Evolutionary conservation across 495 filamentous ascomycete genomes (phyloP).

Genomic region (Acidiella bohemica): DNA sequence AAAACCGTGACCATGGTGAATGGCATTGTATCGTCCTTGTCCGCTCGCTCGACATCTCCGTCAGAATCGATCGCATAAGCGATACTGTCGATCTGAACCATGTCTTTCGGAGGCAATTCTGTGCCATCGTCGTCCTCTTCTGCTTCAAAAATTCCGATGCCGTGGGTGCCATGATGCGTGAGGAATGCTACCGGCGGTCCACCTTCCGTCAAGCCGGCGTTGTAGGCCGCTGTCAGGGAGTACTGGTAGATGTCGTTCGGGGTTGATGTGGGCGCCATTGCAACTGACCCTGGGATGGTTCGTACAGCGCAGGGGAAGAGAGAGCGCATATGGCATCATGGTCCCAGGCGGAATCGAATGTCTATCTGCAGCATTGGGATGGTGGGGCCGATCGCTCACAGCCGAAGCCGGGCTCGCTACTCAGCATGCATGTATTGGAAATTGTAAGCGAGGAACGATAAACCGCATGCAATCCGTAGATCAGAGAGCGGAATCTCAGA

Average conservation of each 20-base stretch:
- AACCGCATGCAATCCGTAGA: too few species aligned
- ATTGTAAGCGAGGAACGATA: too few species aligned
- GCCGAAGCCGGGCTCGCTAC: too few species aligned
- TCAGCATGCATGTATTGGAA: too few species aligned
- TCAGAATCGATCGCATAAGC: conserved; percentile 11
- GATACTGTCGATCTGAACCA: conserved; percentile 17
- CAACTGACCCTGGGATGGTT: too few species aligned
- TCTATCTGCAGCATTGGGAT: too few species aligned
- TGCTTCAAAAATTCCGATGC: conserved; percentile 17
- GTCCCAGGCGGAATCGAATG: too few species aligned
- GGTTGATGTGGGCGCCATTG: conserved; percentile 14
- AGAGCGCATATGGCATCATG: too few species aligned
- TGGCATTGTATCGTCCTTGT: conserved; percentile 12
- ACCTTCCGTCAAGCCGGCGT: conserved; percentile 14
- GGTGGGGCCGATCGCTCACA: too few species aligned
- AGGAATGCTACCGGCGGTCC: conserved; percentile 19
- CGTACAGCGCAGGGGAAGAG: too few species aligned
- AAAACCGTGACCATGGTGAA: conserved; percentile 21
- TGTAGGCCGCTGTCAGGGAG: conserved; percentile 18
- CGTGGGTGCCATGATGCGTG: conserved; percentile 19
- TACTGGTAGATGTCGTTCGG: conserved; percentile 24
- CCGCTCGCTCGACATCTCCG: conserved; percentile 14
- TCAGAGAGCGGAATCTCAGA: too few species aligned
- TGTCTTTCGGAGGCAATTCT: conserved; percentile 5
- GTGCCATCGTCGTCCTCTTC: conserved; percentile 6